Evolutionary conservation across 2,329 filamentous ascomycete species (phyloP), one percentile per base, ranked within the genome.

Genomic region (Diplodia intermedia): DNA sequence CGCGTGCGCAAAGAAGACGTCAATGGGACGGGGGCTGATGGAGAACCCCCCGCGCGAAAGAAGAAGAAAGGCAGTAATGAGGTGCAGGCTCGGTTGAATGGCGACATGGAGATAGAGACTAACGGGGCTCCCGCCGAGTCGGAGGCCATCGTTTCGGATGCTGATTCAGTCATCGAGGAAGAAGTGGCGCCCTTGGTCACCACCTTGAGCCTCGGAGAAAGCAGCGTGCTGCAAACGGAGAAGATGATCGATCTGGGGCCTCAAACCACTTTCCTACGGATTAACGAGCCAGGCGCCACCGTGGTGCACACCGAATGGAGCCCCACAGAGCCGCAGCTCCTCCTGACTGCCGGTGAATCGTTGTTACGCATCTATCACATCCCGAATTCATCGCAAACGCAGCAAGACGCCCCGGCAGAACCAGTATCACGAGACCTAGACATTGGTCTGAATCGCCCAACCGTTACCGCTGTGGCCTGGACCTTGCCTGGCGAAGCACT

Each of bases 51-150:
- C 62, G 75, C 75, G 3, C 54, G 56, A 62, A 71, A 75, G 67
- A 78, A 75, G 74, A 71, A 75, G 66, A 79, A 79, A 72, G 36
- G 49, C 20, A 62, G 31, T 75, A 76, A 71, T 67, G 70, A 31
- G 23, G 62, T 71, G 60, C 72, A 77, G 43, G 71, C 74, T 14
- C 77, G 80, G 38, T 69, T 79, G 67, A 83, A 83, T 71, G 81
- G 81, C 68, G 80, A 84, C 69, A 83, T 84, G 81, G 82, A 84
- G 20, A 72, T 83, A 7, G 82, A 82, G 66, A 74, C 74, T 18
- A 78, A 77, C 50, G 77, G 76, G 49, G 70, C 76, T 26, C 71
- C 76, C 18, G 76, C 73, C 20, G 79, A 79, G 53, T 79, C 78
- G 7, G 77, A 79, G 62, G 71, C 76, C 56, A 71, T 75, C 23